phyloP scores from a whole-genome alignment of 805 yeast species.

The Candida maris region DNA sequence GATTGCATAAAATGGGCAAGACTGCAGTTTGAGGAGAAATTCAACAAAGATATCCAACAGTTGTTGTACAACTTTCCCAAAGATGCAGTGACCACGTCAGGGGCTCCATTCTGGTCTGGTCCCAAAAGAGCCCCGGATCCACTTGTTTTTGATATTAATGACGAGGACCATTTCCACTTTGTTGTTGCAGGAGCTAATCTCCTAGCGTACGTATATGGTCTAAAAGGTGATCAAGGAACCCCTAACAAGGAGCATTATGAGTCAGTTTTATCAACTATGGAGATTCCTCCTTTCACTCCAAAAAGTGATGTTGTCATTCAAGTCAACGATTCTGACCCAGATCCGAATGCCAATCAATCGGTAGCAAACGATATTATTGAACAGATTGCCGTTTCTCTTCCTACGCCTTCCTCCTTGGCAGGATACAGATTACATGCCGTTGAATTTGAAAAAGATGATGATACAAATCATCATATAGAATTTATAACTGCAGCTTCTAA shows the following conservation, averaged over 20 bases:
- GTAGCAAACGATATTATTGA: slow-evolving; percentile 63
- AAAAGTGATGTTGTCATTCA: slow-evolving; percentile 75
- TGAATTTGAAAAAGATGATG: slow-evolving; percentile 98
- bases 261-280: slow-evolving; percentile 47
- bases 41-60: slow-evolving; percentile 82
- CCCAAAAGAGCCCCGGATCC: slow-evolving; percentile 95
- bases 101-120: slow-evolving; percentile 97
- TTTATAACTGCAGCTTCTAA: slow-evolving; percentile 95
- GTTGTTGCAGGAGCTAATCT: slow-evolving; percentile 87
- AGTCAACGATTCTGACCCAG: slow-evolving; percentile 83
- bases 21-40: slow-evolving; percentile 79
- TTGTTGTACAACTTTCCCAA: slow-evolving; percentile 90
- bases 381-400: slow-evolving; percentile 70
- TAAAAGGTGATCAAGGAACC: slow-evolving; percentile 65
- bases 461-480: slow-evolving; percentile 92
- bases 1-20: slow-evolving; percentile 97
- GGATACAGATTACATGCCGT: slow-evolving; percentile 86
- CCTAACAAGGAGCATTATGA: slow-evolving; percentile 47
- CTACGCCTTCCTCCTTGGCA: slow-evolving; percentile 83
- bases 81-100: slow-evolving; percentile 85
- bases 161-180: slow-evolving; percentile 77
- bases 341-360: slow-evolving; percentile 58
- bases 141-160: slow-evolving; percentile 68
- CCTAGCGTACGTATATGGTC: slow-evolving; percentile 85
- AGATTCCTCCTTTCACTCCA: slow-evolving; percentile 69